phyloP scores from a whole-genome alignment of 257 asterid species.

The Scutellaria minor region DNA sequence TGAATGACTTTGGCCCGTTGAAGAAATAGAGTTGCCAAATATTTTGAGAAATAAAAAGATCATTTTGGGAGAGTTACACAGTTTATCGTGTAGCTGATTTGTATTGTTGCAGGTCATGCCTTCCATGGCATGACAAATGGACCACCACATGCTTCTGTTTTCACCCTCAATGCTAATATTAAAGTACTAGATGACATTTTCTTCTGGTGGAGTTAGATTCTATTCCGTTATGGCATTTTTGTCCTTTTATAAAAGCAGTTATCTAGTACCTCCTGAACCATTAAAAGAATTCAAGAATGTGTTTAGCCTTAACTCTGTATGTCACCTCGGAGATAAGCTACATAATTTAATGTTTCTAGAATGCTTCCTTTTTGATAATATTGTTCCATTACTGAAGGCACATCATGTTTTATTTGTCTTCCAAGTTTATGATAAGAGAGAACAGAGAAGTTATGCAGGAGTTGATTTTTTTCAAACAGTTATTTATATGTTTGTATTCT shows the following conservation, averaged over 20 bases:
- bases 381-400: not conserved
- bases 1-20: not conserved
- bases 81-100: slow-evolving; percentile 12
- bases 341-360: not conserved
- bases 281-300: not conserved
- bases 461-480: not conserved
- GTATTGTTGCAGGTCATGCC: not conserved
- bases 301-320: not conserved
- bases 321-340: not conserved
- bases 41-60: not conserved
- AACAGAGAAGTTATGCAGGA: not conserved
- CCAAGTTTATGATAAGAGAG: not conserved
- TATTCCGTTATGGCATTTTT: not conserved
- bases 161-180: not conserved
- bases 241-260: not conserved
- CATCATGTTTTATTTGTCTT: not conserved
- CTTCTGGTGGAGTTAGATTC: not conserved
- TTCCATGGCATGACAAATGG: not conserved
- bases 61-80: not conserved
- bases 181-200: not conserved
- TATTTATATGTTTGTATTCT: not conserved
- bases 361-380: not conserved
- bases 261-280: slow-evolving; percentile 8
- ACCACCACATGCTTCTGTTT: not conserved
- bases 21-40: not conserved